phyloP scores from a whole-genome alignment of 306 rosid genomes.

The Crotalaria pallida region DNA sequence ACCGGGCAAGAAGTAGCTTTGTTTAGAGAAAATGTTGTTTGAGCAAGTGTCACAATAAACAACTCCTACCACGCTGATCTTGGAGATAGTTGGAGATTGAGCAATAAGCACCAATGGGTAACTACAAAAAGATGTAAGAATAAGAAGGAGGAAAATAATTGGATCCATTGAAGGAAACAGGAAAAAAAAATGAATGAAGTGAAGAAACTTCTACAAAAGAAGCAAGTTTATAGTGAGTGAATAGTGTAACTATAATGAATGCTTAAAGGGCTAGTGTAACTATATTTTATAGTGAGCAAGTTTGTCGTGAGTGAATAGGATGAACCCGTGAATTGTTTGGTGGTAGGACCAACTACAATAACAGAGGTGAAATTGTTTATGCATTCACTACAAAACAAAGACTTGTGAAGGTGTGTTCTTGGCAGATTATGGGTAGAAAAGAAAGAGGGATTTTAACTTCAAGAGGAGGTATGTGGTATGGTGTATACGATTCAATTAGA shows the following conservation, averaged over 20 bases:
- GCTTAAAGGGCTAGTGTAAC: neutral
- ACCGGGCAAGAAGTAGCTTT: slow-evolving; percentile 75
- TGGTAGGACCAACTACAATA: slow-evolving; percentile 52
- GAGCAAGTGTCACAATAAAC: slow-evolving; percentile 76
- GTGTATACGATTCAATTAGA: no score
- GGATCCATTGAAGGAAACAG: slow-evolving; percentile 46
- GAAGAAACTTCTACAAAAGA: slow-evolving; percentile 23
- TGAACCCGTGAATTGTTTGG: slow-evolving; percentile 68
- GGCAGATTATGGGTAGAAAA: slow-evolving; percentile 18
- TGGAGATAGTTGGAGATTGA: slow-evolving; percentile 27
- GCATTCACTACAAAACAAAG: slow-evolving; percentile 62
- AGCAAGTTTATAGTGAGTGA: neutral
- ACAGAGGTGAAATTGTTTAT: slow-evolving; percentile 34
- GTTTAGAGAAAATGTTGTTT: slow-evolving; percentile 46
- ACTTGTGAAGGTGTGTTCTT: slow-evolving; percentile 61
- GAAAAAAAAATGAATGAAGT: neutral
- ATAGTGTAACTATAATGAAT: no score
- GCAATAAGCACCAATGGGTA: slow-evolving; percentile 26
- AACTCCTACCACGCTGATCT: slow-evolving; percentile 53
- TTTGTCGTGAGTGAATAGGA: slow-evolving; percentile 20
- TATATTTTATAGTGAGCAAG: slow-evolving; percentile 1
- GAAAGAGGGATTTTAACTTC: neutral
- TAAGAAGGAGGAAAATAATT: slow-evolving; percentile 27
- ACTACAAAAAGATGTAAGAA: slow-evolving; percentile 20
- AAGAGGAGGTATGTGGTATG: no score